Base-by-base conservation (phyloP, 805 yeast species). In the Candida ascalaphidarum region DNA sequence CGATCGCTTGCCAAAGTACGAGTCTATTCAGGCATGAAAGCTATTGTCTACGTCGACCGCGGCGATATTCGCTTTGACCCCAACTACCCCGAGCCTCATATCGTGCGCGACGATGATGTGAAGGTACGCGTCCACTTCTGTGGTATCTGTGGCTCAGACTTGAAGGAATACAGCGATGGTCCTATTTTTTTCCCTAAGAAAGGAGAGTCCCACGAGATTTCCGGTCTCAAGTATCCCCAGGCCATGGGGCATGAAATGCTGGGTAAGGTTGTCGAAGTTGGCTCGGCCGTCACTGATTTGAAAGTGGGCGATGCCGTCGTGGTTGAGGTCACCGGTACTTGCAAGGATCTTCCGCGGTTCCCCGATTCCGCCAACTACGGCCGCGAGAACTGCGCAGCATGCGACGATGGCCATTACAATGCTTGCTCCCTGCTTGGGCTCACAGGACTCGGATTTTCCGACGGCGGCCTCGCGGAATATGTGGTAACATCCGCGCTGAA, bases 311-410 rank as follows among this genome's bases (percentile, higher is more conserved):
- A 50, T 43, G 67, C 68, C 25, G 83, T 78, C 18, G 77, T 70
- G 13, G 68, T 76, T 14, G 82, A 77, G 40, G 77, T 81, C 5
- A 64, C 76, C 1, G 73, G 74, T 19, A 72, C 73, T 22, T 78
- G 82, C 48, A 46, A 45, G 17, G 78, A 72, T 42, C 51, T 61
- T 22, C 37, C 44, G 24, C 48, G 71, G 24, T 66, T 59, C 50
- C 55, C 55, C 10, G 44, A 55, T 7, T 30, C 61, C 1, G 49
- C 56, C 6, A 39, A 50, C 22, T 36, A 31, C 5, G 35, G 46
- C 16, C 39, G 43, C 15, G 22, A 22, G 7, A 30, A 30, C 14
- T 77, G 82, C 46, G 52, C 50, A 6, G 68, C 70, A 22, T 77
- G 82, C 44, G 32, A 46, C 26, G 52, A 48, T 15, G 80, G 77